A percentile compares a stretch with the other conserved stretches of the same genome.
These are phyloP conservation scores for Saraca asoca DNA, from an alignment of 331 rosid species.

Conservation along the genomic window DNA sequence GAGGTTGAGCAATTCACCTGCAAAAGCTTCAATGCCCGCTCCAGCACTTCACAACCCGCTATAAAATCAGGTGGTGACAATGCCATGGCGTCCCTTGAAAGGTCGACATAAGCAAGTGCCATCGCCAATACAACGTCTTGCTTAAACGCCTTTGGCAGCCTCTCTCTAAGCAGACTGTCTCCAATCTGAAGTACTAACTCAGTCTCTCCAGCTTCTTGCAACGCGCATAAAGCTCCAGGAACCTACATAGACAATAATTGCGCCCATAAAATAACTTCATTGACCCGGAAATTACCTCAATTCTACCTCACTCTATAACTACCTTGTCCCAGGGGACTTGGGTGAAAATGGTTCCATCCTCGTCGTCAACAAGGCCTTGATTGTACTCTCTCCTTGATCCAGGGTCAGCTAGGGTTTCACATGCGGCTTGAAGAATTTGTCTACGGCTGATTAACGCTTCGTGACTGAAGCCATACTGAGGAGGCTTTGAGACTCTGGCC, in stretches of 20 bases:
- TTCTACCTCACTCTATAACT: neutral
- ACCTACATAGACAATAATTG: constrained; percentile 54
- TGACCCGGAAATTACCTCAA: neutral
- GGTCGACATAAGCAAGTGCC: constrained; percentile 87
- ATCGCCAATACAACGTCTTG: constrained; percentile 86
- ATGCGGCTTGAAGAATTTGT: constrained; percentile 88
- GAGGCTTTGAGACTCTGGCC: constrained; percentile 82
- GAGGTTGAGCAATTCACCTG: constrained; percentile 52
- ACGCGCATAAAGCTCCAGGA: constrained; percentile 85
- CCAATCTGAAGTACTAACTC: constrained; percentile 76
- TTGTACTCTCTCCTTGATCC: constrained; percentile 80
- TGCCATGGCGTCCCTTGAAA: constrained; percentile 93
- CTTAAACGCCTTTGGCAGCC: constrained; percentile 86
- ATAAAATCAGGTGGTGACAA: constrained; percentile 77
- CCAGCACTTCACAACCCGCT: constrained; percentile 82
- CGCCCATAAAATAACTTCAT: neutral
- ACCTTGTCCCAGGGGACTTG: constrained; percentile 91
- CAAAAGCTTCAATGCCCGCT: constrained; percentile 90
- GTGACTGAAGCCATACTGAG: constrained; percentile 80
- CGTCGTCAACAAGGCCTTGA: constrained; percentile 63
- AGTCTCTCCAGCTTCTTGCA: constrained; percentile 94
- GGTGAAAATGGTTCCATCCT: constrained; percentile 61
- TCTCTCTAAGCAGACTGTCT: constrained; percentile 72
- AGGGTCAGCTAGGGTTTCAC: constrained; percentile 80
- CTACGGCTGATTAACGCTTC: constrained; percentile 82